Evolutionary conservation across 1,139 yeast genomes (phyloP).

Genomic region (Yamadazyma membranifaciens): DNA sequence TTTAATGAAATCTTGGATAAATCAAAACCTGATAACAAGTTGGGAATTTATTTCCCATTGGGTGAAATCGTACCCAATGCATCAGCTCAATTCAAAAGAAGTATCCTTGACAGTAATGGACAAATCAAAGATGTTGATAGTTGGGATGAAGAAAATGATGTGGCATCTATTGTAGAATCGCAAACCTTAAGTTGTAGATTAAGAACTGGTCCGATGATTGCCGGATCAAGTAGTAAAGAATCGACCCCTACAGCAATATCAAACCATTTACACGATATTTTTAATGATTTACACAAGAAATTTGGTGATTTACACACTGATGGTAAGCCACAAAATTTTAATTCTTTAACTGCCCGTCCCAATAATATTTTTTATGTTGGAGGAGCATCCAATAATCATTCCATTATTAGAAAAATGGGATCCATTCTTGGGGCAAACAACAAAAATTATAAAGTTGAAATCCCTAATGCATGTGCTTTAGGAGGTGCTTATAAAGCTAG

Average conservation of each 20-base stretch:
- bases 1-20: constrained; percentile 58
- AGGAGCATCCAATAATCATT: constrained; percentile 74
- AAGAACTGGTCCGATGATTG: constrained; percentile 71
- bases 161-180: constrained; percentile 74
- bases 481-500: constrained; percentile 93
- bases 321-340: constrained; percentile 43
- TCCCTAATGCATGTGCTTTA: constrained; percentile 88
- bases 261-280: constrained; percentile 20
- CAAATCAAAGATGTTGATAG: constrained; percentile 11
- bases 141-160: constrained; percentile 64
- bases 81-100: constrained; percentile 54
- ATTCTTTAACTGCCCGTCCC: constrained; percentile 56
- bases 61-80: constrained; percentile 90
- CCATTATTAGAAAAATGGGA: constrained; percentile 69
- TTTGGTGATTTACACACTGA: constrained; percentile 51
- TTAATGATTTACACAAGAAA: constrained; percentile 22
- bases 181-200: constrained; percentile 84
- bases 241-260: constrained; percentile 17
- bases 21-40: constrained; percentile 36
- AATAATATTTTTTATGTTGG: constrained; percentile 79
- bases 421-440: constrained; percentile 61
- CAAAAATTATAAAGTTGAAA: constrained; percentile 71
- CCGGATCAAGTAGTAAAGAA: constrained; percentile 16
- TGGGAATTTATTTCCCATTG: constrained; percentile 83
- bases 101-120: constrained; percentile 28